A percentile compares a stretch with the other conserved stretches of the same genome.
Conservation (phyloP, 1,139 yeast species). For the Suhomyces wounanorum region DNA sequence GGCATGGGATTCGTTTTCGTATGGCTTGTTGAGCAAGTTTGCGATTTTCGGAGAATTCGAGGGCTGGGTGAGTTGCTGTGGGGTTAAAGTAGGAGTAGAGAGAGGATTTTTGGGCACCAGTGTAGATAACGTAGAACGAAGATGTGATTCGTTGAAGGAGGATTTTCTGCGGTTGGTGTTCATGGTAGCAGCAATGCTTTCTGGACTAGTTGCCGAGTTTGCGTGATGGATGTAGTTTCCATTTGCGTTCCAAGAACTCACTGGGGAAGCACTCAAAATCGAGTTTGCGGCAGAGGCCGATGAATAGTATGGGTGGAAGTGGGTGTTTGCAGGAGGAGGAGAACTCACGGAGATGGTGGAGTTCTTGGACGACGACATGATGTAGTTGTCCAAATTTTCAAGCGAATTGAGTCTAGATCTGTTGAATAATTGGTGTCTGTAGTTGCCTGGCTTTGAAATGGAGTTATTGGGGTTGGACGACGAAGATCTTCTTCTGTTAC, state of each 20-base stretch:
- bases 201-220: conserved; percentile 23
- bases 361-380: conserved; percentile 42
- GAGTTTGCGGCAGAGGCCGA: conserved; percentile 17
- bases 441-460: conserved; percentile 15
- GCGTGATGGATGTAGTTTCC: conserved; percentile 23
- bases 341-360: conserved; percentile 39
- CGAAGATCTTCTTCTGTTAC: conserved; percentile 29
- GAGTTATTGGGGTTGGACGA: conserved; percentile 21
- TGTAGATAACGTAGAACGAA: conserved; percentile 40
- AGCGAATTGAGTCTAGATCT: conserved; percentile 47
- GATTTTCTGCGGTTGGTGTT: conserved; percentile 38
- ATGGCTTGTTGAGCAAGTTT: conserved; percentile 18
- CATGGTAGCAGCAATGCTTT: conserved; percentile 23
- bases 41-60: conserved; percentile 18
- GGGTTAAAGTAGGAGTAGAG: conserved; percentile 9
- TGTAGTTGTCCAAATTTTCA: conserved; percentile 47
- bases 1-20: conserved; percentile 14
- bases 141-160: conserved; percentile 47
- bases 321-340: conserved; percentile 35
- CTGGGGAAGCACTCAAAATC: conserved; percentile 27
- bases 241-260: conserved; percentile 29
- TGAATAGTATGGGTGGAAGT: conserved; percentile 12
- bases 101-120: conserved; percentile 23
- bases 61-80: conserved; percentile 10
- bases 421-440: conserved; percentile 37